Conservation (phyloP, 1,284 basidiomycete genomes). For the Ceratobasidium sp. region DNA sequence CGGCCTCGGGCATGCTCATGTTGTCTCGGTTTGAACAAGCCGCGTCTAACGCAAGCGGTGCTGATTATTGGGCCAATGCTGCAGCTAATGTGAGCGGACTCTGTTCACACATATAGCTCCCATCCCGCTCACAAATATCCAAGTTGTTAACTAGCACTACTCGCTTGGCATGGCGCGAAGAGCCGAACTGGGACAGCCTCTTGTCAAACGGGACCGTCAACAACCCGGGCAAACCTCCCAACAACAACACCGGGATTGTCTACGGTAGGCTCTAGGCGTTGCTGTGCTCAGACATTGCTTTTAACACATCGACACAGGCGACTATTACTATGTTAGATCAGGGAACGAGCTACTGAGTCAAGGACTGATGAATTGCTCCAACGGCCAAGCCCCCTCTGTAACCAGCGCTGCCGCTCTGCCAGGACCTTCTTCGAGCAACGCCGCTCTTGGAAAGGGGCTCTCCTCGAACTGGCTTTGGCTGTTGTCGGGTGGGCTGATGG, state of each 20-base stretch:
- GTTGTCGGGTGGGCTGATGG: slow-evolving; percentile 23
- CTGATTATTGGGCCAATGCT: slow-evolving; percentile 62
- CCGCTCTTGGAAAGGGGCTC: slow-evolving; percentile 1
- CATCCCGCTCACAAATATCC: neutral
- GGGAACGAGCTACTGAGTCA: slow-evolving; percentile 36
- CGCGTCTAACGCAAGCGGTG: slow-evolving; percentile 57
- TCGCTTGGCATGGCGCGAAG: slow-evolving; percentile 64
- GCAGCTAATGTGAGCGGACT: slow-evolving; percentile 63
- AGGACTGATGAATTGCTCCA: slow-evolving; percentile 40
- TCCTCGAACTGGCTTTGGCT: slow-evolving; percentile 13
- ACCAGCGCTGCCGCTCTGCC: slow-evolving; percentile 5
- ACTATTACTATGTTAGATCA: slow-evolving; percentile 61
- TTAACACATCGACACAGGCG: slow-evolving; percentile 53
- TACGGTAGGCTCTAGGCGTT: slow-evolving; percentile 61
- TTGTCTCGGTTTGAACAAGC: slow-evolving; percentile 67
- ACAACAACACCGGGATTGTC: slow-evolving; percentile 72
- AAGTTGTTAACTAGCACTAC: slow-evolving; percentile 69
- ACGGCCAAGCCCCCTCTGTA: slow-evolving; percentile 6
- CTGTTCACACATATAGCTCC: neutral
- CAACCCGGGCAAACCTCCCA: slow-evolving; percentile 63
- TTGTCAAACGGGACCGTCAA: slow-evolving; percentile 77
- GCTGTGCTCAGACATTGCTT: neutral
- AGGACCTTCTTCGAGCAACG: slow-evolving; percentile 2
- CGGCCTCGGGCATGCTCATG: slow-evolving; percentile 68
- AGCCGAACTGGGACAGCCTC: slow-evolving; percentile 67